Percentiles rank a stretch among this genome's conserved stretches.
phyloP scores from a whole-genome alignment of 2,329 filamentous ascomycete genomes.

The Pyricularia grisea region DNA sequence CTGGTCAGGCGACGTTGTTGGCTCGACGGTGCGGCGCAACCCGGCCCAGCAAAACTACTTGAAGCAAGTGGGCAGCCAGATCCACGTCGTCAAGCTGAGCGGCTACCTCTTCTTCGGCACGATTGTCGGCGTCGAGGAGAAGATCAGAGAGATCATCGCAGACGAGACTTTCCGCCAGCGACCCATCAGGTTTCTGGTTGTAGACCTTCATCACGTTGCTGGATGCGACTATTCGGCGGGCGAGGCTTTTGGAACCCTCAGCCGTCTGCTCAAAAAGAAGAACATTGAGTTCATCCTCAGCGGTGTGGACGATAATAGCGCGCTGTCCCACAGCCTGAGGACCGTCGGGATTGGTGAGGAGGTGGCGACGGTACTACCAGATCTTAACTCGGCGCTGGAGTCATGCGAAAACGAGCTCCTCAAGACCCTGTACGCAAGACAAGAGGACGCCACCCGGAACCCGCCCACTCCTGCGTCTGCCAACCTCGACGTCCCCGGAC shows the following conservation, averaged over 20 bases:
- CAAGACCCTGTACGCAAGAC: slow-evolving; percentile 65
- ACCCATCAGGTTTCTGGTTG: slow-evolving; percentile 80
- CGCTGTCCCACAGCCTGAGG: slow-evolving; percentile 68
- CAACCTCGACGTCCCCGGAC: slow-evolving; percentile 39
- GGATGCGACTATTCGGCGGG: slow-evolving; percentile 94
- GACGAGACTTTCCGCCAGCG: slow-evolving; percentile 68
- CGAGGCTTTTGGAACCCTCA: slow-evolving; percentile 89
- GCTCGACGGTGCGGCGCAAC: slow-evolving; percentile 86
- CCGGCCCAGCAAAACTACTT: slow-evolving; percentile 83
- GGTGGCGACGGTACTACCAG: slow-evolving; percentile 72
- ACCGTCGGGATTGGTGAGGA: slow-evolving; percentile 75
- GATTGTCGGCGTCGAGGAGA: slow-evolving; percentile 88
- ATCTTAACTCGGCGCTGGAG: slow-evolving; percentile 88
- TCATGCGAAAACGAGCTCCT: slow-evolving; percentile 92
- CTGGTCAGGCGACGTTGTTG: slow-evolving; percentile 83
- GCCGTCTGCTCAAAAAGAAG: slow-evolving; percentile 68
- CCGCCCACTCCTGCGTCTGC: neutral
- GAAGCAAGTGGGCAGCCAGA: slow-evolving; percentile 75
- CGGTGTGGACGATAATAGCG: slow-evolving; percentile 65
- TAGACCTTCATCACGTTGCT: slow-evolving; percentile 83
- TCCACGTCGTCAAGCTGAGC: slow-evolving; percentile 81
- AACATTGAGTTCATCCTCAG: slow-evolving; percentile 76
- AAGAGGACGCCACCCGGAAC: slow-evolving; percentile 36
- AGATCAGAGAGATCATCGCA: slow-evolving; percentile 72
- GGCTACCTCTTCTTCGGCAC: slow-evolving; percentile 98